phyloP scores from a whole-genome alignment of 768 basidiomycete species.

The Phaeotremella skinneri region DNA sequence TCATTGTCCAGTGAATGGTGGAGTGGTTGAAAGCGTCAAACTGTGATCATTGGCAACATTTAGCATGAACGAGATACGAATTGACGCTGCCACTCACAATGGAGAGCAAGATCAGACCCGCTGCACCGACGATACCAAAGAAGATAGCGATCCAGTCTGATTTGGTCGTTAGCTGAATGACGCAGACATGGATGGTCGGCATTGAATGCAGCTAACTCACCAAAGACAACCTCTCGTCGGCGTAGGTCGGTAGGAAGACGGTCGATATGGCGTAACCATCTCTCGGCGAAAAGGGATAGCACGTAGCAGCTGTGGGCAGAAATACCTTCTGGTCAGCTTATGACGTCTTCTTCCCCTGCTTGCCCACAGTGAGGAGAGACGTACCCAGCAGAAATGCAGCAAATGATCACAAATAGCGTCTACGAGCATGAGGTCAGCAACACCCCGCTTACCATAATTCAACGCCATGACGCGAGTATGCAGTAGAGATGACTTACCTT shows the following conservation, averaged over 20 bases:
- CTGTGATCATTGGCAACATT: conserved; percentile 12
- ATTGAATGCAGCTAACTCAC: conserved; percentile 18
- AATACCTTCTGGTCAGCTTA: conserved; percentile 18
- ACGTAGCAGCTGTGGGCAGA: conserved; percentile 52
- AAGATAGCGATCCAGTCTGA: conserved; percentile 50
- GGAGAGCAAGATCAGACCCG: conserved; percentile 49
- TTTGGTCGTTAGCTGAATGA: neutral
- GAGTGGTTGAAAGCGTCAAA: conserved; percentile 48
- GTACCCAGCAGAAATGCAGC: conserved; percentile 24
- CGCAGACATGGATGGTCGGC: neutral
- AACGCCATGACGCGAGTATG: neutral
- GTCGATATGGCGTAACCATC: conserved; percentile 54
- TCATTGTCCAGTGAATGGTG: conserved; percentile 46
- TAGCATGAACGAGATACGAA: neutral
- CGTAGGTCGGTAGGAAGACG: conserved; percentile 50
- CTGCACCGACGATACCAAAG: conserved; percentile 48
- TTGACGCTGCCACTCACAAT: conserved; percentile 29
- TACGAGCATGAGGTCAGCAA: conserved; percentile 10
- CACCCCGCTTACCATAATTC: neutral
- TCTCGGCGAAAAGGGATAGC: conserved; percentile 48
- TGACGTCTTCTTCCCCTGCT: neutral
- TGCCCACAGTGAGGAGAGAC: neutral
- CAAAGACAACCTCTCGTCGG: conserved; percentile 46
- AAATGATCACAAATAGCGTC: conserved; percentile 45
- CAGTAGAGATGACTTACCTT: conserved; percentile 9